These are phyloP conservation scores for Candida silvatica DNA, from an alignment of 805 yeast genomes.

Conservation along the genomic window DNA sequence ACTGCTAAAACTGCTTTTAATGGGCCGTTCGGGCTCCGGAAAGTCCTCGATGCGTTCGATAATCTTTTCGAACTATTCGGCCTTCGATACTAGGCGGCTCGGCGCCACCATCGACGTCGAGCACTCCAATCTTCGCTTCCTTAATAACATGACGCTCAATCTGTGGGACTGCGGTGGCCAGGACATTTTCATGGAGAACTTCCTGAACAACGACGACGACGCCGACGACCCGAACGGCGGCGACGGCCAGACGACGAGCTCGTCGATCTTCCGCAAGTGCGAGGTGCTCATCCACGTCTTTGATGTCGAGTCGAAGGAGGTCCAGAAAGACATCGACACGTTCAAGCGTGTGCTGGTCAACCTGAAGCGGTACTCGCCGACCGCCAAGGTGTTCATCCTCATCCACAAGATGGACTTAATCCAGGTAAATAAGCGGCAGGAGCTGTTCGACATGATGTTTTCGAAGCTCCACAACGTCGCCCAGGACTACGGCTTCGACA, in stretches of 20 bases:
- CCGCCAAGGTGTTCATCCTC: slow-evolving; percentile 84
- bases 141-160: slow-evolving; percentile 92
- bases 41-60: slow-evolving; percentile 96
- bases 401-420: slow-evolving; percentile 96
- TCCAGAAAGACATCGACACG: slow-evolving; percentile 87
- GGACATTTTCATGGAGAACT: slow-evolving; percentile 93
- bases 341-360: slow-evolving; percentile 78
- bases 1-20: slow-evolving; percentile 55
- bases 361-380: slow-evolving; percentile 76
- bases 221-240: slow-evolving; percentile 39
- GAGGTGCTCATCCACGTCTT: slow-evolving; percentile 94
- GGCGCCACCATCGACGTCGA: slow-evolving; percentile 99
- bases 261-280: slow-evolving; percentile 90
- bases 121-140: slow-evolving; percentile 84
- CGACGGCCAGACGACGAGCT: slow-evolving; percentile 21
- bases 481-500: slow-evolving; percentile 41
- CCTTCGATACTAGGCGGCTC: slow-evolving; percentile 87
- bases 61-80: slow-evolving; percentile 91
- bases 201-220: slow-evolving; percentile 27
- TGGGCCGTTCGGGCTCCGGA: slow-evolving; percentile 96
- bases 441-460: slow-evolving; percentile 79
- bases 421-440: slow-evolving; percentile 76
- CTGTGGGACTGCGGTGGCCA: slow-evolving; percentile 99
- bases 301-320: slow-evolving; percentile 90
- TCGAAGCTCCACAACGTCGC: slow-evolving; percentile 70